Percentiles rank a stretch among this genome's conserved stretches.
These are phyloP conservation scores for Schizonepeta tenuifolia DNA, from an alignment of 257 asterid species.

Conservation along the genomic window DNA sequence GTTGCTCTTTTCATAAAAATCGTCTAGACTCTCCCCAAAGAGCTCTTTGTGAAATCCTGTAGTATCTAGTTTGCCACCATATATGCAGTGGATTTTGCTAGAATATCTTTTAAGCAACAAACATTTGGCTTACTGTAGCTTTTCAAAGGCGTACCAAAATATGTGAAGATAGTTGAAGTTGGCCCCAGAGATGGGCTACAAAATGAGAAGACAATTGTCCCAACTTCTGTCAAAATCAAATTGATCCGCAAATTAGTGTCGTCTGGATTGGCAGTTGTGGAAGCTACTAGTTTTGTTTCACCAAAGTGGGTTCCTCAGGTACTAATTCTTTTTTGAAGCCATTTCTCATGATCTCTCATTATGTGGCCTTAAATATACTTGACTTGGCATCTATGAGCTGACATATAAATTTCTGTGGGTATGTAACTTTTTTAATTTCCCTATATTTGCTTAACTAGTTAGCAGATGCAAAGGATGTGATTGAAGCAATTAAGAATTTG, in stretches of 20 bases:
- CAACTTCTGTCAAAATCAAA: conserved; percentile 74
- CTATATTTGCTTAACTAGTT: conserved; percentile 51
- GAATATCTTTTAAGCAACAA: conserved; percentile 24
- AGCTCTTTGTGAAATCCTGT: conserved; percentile 3
- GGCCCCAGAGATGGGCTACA: conserved; percentile 98
- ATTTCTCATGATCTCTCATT: conserved; percentile 1
- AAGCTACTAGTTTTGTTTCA: conserved; percentile 96
- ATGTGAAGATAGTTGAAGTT: conserved; percentile 93
- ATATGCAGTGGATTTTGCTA: conserved; percentile 22
- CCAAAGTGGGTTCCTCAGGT: conserved; percentile 99
- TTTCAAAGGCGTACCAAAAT: conserved; percentile 65
- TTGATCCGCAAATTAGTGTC: conserved; percentile 74
- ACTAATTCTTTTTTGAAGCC: conserved; percentile 23
- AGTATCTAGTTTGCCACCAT: background rate
- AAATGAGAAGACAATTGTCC: conserved; percentile 81
- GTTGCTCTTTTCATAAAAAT: background rate
- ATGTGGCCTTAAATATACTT: conserved; percentile 2
- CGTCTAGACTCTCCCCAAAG: background rate
- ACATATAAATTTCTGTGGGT: conserved; percentile 1
- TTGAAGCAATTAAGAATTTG: conserved; percentile 71
- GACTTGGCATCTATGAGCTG: background rate
- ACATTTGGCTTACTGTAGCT: conserved; percentile 50
- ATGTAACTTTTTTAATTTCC: conserved; percentile 22
- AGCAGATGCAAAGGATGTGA: conserved; percentile 92
- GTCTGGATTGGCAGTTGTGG: conserved; percentile 83